Base-by-base conservation (phyloP, 371 early-diverging fungal species). In the Mucor piriformis region DNA sequence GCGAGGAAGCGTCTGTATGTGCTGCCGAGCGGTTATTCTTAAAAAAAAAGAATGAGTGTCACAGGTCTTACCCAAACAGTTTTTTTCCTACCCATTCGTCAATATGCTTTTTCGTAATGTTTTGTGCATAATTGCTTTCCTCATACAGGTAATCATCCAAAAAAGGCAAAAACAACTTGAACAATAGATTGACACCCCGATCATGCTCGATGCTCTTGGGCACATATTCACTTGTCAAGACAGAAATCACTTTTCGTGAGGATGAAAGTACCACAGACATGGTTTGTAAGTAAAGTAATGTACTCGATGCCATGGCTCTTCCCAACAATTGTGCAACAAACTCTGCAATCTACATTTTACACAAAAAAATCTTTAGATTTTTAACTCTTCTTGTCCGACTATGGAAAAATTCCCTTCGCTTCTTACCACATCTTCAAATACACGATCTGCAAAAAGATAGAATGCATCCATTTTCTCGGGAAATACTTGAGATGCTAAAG, bases 151-250 rank as follows among this genome's bases (percentile, higher is more conserved):
- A 92, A 59, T 90, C 88, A 47, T 88, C 77, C 58, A 91, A 77
- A 44, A 85, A 82, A 43, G 90, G 89, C 58, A 91, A 79, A 65
- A 90, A 86, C 20, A 90, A 76, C 48, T 85, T 86, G 63, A 76
- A 82, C 55, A 92, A 72, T 46, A 90, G 76, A 29, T 84, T 66
- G 34, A 70, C 58, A 6, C 76, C 76, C 32, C 77, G 64, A 24
- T 75, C 80, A 15, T 63, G 51, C 21, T 76, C 67, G 20, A 75
- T 72, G 3, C 16, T 52, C 18, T 52, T 57, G n/a, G 76, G 67
- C 13, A 67, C 43, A 15, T 54, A 57, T 12, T 65, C 65, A 21
- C 62, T 59, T 11, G 84, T 88, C 68, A 88, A 56, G 7, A 77
- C 81, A 58, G 87, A 72, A 34, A 84, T 72, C 21, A 76, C 54